phyloP scores from a whole-genome alignment of 2,329 filamentous ascomycete species.

The Arthroderma sp. region DNA sequence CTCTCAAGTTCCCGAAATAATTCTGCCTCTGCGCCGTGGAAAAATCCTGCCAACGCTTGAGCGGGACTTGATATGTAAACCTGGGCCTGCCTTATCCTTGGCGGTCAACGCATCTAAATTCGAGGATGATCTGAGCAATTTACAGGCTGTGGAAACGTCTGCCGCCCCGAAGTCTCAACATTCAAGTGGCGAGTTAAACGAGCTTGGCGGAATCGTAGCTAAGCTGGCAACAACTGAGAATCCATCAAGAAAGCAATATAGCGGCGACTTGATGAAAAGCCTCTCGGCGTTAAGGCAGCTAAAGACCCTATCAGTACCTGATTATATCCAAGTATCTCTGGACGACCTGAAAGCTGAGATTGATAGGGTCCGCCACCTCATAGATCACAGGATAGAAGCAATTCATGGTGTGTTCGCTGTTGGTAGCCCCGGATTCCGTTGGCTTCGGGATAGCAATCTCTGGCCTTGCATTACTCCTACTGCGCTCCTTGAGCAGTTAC shows the following conservation, averaged over 20 bases:
- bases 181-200: too few relatives aligned
- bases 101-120: too few relatives aligned
- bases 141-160: too few relatives aligned
- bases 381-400: conserved; percentile 8
- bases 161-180: too few relatives aligned
- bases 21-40: too few relatives aligned
- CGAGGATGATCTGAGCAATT: too few relatives aligned
- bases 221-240: too few relatives aligned
- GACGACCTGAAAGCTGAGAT: conserved; percentile 12
- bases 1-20: too few relatives aligned
- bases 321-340: neutral
- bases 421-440: conserved; percentile 19
- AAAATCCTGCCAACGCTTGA: too few relatives aligned
- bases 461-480: conserved; percentile 30
- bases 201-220: too few relatives aligned
- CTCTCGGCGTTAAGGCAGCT: conserved; percentile 20
- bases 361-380: conserved; percentile 9
- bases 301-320: neutral
- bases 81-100: too few relatives aligned
- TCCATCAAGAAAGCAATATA: conserved; percentile 16
- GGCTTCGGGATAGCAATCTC: conserved; percentile 24
- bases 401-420: conserved; percentile 12
- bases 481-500: conserved; percentile 31
- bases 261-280: conserved; percentile 25
- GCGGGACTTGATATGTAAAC: too few relatives aligned